phyloP scores from a whole-genome alignment of 2,329 filamentous ascomycete genomes.

The Didymellaceae sp. region DNA sequence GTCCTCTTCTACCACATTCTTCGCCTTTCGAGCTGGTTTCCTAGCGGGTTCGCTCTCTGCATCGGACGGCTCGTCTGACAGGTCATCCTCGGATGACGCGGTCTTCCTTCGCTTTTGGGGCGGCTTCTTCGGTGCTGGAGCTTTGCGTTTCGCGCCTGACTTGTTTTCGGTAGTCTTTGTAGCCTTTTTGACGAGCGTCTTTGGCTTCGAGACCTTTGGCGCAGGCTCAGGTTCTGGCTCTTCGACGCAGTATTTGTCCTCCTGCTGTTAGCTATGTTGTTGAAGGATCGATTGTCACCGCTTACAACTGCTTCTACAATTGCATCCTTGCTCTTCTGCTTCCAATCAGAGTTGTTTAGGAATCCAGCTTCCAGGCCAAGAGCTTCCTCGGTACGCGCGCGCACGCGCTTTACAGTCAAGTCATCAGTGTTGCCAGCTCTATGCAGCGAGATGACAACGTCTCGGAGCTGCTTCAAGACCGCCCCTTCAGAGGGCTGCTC shows the following conservation, averaged over 20 bases:
- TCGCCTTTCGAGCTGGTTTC: slow-evolving; percentile 30
- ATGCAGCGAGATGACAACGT: slow-evolving; percentile 50
- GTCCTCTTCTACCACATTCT: slow-evolving; percentile 39
- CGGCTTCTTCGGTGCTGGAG: slow-evolving; percentile 37
- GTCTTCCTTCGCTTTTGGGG: slow-evolving; percentile 42
- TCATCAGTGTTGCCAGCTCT: slow-evolving; percentile 55
- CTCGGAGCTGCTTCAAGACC: slow-evolving; percentile 50
- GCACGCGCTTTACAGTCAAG: slow-evolving; percentile 64
- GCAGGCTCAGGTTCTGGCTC: slow-evolving; percentile 29
- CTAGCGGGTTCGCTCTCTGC: slow-evolving; percentile 37
- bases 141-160: slow-evolving; percentile 42
- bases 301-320: slow-evolving; percentile 42
- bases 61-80: slow-evolving; percentile 35
- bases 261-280: slow-evolving; percentile 5
- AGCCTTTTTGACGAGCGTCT: slow-evolving; percentile 14
- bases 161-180: slow-evolving; percentile 30
- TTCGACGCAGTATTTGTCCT: slow-evolving; percentile 40
- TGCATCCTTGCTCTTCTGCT: slow-evolving; percentile 54
- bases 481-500: slow-evolving; percentile 45
- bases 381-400: slow-evolving; percentile 58
- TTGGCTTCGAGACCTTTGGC: slow-evolving; percentile 5
- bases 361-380: slow-evolving; percentile 61
- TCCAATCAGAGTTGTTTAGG: slow-evolving; percentile 64
- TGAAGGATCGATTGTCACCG: not conserved
- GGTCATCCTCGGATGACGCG: slow-evolving; percentile 39